Evolutionary conservation across 257 asterid genomes (phyloP).

Genomic region (Vinca minor): DNA sequence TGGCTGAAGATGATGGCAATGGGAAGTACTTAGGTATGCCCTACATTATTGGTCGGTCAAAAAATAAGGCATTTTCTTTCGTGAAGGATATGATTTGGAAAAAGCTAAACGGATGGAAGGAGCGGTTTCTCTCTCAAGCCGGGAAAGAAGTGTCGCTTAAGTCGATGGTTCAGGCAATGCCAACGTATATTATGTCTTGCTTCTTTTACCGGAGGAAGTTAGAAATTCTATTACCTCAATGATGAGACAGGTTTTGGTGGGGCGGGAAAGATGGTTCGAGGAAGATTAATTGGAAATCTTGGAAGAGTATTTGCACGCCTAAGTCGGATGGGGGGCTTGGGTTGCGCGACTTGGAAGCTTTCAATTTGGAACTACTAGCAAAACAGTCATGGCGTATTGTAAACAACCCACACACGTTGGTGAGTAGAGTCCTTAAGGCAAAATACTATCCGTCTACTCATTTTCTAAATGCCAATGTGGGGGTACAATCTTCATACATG

Average conservation of each 20-base stretch:
- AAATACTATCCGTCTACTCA: background rate
- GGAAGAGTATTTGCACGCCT: background rate
- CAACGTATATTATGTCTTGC: no score
- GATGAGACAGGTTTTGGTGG: background rate
- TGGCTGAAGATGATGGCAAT: background rate
- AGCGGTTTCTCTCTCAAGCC: no score
- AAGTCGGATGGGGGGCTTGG: background rate
- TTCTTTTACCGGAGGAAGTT: background rate
- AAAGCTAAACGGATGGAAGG: no score
- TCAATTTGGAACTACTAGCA: background rate
- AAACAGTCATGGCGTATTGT: background rate
- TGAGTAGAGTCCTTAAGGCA: background rate
- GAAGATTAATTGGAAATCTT: background rate
- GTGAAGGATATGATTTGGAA: no score
- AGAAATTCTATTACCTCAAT: background rate
- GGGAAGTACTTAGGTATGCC: background rate
- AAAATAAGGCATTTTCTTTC: no score
- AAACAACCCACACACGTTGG: background rate
- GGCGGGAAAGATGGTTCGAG: background rate
- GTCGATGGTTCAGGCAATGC: no score
- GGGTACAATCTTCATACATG: no score
- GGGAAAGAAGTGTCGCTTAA: no score
- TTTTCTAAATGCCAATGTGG: background rate
- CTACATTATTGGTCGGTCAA: no score
- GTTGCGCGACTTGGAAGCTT: background rate